A percentile compares a stretch with the other conserved stretches of the same genome.
Conservation (phyloP, 306 rosid genomes). For the Citrullus amarus region DNA sequence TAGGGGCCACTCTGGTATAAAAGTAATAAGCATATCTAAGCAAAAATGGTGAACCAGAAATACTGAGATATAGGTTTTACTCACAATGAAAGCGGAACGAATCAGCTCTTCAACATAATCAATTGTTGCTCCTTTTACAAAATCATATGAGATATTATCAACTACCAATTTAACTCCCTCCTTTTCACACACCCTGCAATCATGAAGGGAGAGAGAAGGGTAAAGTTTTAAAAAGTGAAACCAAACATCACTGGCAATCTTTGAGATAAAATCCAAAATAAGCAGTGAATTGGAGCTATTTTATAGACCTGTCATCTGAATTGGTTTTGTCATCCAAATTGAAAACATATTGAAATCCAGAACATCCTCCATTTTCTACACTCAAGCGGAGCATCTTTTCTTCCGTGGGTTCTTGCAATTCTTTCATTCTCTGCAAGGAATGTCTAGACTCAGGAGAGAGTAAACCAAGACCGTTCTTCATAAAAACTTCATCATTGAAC, state of each 20-base stretch:
- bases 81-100: slow-evolving; percentile 78
- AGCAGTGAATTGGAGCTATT: neutral
- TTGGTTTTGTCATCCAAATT: slow-evolving; percentile 52
- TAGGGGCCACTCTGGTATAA: too few relatives aligned
- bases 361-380: slow-evolving; percentile 95
- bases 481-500: neutral
- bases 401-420: slow-evolving; percentile 34
- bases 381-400: slow-evolving; percentile 67
- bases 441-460: neutral
- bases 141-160: slow-evolving; percentile 71
- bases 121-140: slow-evolving; percentile 89
- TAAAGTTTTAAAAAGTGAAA: neutral
- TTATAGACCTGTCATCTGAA: slow-evolving; percentile 61
- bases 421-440: slow-evolving; percentile 58
- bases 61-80: slow-evolving; percentile 13
- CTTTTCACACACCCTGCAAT: slow-evolving; percentile 62
- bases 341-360: slow-evolving; percentile 94
- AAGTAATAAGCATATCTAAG: neutral
- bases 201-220: neutral
- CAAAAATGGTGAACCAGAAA: neutral
- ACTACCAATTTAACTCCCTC: slow-evolving; percentile 69
- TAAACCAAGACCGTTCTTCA: neutral
- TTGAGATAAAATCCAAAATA: neutral
- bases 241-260: neutral
- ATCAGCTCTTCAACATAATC: slow-evolving; percentile 96